These are phyloP conservation scores for Babesia bovis DNA, from an alignment of 169 alveolate genomes.

Conservation along the genomic window DNA sequence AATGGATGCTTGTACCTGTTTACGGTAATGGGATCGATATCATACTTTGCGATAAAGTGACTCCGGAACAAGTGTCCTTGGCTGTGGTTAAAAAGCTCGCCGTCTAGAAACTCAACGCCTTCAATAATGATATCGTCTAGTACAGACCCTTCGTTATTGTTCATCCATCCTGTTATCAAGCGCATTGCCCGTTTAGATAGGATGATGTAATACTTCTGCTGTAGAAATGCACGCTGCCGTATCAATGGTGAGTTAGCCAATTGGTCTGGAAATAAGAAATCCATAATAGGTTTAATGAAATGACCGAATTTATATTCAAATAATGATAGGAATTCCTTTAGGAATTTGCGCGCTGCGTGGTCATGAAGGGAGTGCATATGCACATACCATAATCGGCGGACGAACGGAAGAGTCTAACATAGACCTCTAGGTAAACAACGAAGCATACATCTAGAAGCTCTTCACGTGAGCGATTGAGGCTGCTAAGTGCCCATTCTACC, in stretches of 20 bases:
- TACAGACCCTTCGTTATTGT: constrained; percentile 41
- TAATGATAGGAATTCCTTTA: constrained; percentile 45
- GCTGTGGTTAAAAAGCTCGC: constrained; percentile 50
- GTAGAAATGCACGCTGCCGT: constrained; percentile 25
- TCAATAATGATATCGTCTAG: constrained; percentile 51
- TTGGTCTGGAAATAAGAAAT: constrained; percentile 47
- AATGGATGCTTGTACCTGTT: constrained; percentile 49
- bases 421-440: constrained; percentile 54
- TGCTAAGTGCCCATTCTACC: constrained; percentile 64
- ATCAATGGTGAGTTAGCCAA: constrained; percentile 34
- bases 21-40: constrained; percentile 49
- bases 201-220: constrained; percentile 26
- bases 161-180: constrained; percentile 46
- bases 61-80: constrained; percentile 42
- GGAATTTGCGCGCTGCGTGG: constrained; percentile 38
- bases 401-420: constrained; percentile 46
- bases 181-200: constrained; percentile 47
- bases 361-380: too few relatives aligned
- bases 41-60: constrained; percentile 53
- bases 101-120: constrained; percentile 64
- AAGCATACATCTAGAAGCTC: constrained; percentile 67
- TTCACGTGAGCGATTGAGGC: constrained; percentile 42
- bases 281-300: constrained; percentile 33
- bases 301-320: constrained; percentile 47
- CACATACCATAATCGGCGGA: constrained; percentile 53